Percentiles rank a stretch among this genome's conserved stretches.
phyloP scores from a whole-genome alignment of 2,329 filamentous ascomycete species.

The Chlorencoelia australis region DNA sequence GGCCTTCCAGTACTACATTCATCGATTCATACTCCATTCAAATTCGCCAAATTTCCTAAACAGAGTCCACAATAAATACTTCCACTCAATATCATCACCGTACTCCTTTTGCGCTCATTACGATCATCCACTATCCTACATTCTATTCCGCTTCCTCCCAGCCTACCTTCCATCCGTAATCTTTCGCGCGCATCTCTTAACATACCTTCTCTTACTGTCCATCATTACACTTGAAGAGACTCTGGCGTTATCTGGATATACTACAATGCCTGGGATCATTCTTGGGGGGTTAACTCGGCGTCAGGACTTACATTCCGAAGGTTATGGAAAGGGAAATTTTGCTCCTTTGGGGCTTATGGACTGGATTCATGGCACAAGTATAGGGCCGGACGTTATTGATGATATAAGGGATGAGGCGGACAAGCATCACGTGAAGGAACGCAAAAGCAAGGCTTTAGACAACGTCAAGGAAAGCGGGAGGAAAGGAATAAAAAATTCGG shows the following conservation, averaged over 20 bases:
- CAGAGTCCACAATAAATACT: constrained; percentile 34
- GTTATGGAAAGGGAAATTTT: constrained; percentile 47
- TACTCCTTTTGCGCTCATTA: constrained; percentile 55
- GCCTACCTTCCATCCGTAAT: constrained; percentile 53
- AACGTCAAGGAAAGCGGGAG: constrained; percentile 28
- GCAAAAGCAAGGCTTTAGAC: constrained; percentile 26
- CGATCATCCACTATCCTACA: constrained; percentile 56
- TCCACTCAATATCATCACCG: constrained; percentile 44
- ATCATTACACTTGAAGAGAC: constrained; percentile 58
- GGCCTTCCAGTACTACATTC: constrained; percentile 61
- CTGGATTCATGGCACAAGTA: constrained; percentile 47
- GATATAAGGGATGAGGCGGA: constrained; percentile 45
- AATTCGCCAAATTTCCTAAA: constrained; percentile 29
- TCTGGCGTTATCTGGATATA: constrained; percentile 58
- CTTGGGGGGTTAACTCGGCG: constrained; percentile 40
- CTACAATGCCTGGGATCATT: constrained; percentile 42
- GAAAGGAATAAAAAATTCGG: constrained; percentile 25
- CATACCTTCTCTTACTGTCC: constrained; percentile 54
- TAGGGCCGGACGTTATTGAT: constrained; percentile 42
- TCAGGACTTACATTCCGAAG: constrained; percentile 47
- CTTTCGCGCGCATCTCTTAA: constrained; percentile 63
- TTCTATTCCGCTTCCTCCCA: constrained; percentile 54
- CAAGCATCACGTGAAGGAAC: constrained; percentile 41
- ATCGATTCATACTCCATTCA: constrained; percentile 60
- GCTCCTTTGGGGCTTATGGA: constrained; percentile 53